A percentile compares a stretch with the other conserved stretches of the same genome.
These are phyloP conservation scores for Claviceps quebecensis DNA, from an alignment of 2,329 filamentous ascomycete species.

Conservation along the genomic window DNA sequence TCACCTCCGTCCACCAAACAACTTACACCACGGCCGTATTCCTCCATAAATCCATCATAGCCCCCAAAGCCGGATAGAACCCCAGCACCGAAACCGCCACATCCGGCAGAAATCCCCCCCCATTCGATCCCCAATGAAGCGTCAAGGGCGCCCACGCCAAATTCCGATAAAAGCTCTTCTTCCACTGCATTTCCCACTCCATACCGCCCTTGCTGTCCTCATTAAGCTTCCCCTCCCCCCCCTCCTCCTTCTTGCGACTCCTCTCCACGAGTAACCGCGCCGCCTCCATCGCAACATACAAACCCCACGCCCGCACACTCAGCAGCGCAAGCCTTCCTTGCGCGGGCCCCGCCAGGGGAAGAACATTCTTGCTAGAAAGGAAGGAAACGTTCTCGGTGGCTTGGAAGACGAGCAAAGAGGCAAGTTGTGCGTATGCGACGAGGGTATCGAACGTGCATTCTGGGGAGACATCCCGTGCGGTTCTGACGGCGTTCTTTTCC, in stretches of 20 bases:
- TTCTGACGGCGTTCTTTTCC: constrained; percentile 10
- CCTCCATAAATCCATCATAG: constrained; percentile 32
- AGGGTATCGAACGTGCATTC: constrained; percentile 25
- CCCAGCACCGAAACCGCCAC: constrained; percentile 27
- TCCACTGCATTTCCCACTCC: constrained; percentile 39
- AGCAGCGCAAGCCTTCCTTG: constrained; percentile 51
- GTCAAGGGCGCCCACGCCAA: constrained; percentile 69
- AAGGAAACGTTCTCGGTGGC: constrained; percentile 72
- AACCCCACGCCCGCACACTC: constrained; percentile 69
- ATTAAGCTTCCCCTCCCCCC: neutral
- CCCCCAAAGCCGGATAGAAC: constrained; percentile 28
- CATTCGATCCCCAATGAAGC: constrained; percentile 60
- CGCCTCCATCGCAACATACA: constrained; percentile 65
- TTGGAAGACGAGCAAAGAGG: constrained; percentile 57
- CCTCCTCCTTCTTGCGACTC: constrained; percentile 23
- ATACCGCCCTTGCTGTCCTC: constrained; percentile 1
- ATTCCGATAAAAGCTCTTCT: constrained; percentile 54
- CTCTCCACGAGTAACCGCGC: constrained; percentile 43
- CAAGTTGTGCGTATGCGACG: constrained; percentile 55
- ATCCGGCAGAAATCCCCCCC: constrained; percentile 40
- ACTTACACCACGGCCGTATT: constrained; percentile 12
- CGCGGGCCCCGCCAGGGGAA: constrained; percentile 42
- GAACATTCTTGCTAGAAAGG: constrained; percentile 57
- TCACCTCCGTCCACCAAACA: no score
- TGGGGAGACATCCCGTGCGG: constrained; percentile 21